A percentile compares a stretch with the other conserved stretches of the same genome.
Conservation (phyloP, 2,329 filamentous ascomycete genomes). For the Neofusicoccum umdonicola region DNA sequence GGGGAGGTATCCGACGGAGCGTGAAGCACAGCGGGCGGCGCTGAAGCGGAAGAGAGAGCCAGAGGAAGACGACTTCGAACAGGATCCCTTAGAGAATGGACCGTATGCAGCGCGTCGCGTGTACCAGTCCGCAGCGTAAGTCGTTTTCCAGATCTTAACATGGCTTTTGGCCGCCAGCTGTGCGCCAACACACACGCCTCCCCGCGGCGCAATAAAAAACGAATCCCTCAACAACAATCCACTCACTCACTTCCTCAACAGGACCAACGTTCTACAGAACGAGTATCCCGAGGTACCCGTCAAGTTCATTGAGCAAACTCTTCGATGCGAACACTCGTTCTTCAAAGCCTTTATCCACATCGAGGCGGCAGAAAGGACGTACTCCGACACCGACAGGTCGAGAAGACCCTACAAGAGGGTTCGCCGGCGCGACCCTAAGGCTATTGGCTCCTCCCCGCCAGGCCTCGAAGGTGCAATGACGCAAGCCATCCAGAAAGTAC, state of each 20-base stretch:
- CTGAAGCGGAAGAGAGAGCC: conserved; percentile 32
- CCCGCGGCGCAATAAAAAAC: background rate
- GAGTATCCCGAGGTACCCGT: conserved; percentile 41
- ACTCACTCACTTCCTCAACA: conserved; percentile 16
- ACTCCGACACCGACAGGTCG: conserved; percentile 32
- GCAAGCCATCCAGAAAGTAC: conserved; percentile 11
- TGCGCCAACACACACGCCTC: background rate
- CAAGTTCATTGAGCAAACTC: conserved; percentile 32
- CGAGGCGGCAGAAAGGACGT: conserved; percentile 31
- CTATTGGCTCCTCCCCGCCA: background rate
- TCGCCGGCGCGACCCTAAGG: conserved; percentile 17
- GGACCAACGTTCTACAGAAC: conserved; percentile 39
- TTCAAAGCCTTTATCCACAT: conserved; percentile 39
- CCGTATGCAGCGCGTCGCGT: background rate
- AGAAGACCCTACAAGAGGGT: conserved; percentile 20
- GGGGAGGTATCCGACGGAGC: conserved; percentile 35
- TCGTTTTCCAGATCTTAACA: background rate
- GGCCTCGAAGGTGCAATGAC: background rate
- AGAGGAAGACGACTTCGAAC: background rate
- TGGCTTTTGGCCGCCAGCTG: background rate
- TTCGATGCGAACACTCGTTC: conserved; percentile 33
- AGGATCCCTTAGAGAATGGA: background rate
- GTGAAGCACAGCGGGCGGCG: conserved; percentile 23
- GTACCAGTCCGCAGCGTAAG: conserved; percentile 6
- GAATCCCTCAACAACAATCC: background rate